These are phyloP conservation scores for Hygrophila difformis DNA, from an alignment of 257 asterid species.

Conservation along the genomic window DNA sequence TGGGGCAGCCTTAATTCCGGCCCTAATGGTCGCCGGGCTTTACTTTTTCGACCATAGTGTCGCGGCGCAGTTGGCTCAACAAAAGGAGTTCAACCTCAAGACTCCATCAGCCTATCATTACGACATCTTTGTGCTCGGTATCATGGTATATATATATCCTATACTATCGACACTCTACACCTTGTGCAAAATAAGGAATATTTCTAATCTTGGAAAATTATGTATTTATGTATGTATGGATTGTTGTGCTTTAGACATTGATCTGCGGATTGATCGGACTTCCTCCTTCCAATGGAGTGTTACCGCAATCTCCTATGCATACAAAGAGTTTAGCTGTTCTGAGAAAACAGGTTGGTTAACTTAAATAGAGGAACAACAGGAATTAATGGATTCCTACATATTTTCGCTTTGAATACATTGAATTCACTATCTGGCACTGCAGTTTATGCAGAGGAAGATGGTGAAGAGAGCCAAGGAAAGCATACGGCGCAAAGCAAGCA, in stretches of 20 bases:
- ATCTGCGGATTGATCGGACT: conserved; percentile 89
- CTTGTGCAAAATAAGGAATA: no score
- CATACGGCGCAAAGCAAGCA: conserved; percentile 60
- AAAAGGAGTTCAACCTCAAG: conserved; percentile 54
- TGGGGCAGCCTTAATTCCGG: conserved; percentile 52
- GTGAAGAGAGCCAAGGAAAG: conserved; percentile 73
- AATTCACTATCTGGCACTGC: conserved; percentile 1
- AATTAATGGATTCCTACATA: no score
- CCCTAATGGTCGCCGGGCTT: conserved; percentile 58
- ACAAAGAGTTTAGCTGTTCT: conserved; percentile 90
- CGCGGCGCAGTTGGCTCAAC: conserved; percentile 68
- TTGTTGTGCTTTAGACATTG: conserved; percentile 52
- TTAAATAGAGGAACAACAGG: no score
- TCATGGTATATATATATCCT: conserved; percentile 53
- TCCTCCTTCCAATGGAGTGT: conserved; percentile 98
- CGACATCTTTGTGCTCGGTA: conserved; percentile 48
- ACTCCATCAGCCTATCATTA: conserved; percentile 61
- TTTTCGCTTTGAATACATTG: no score
- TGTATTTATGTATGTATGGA: no score
- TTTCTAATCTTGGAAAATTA: no score
- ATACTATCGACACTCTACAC: no score
- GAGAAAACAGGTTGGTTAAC: conserved; percentile 54
- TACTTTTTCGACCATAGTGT: conserved; percentile 74
- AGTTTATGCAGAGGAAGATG: conserved; percentile 70
- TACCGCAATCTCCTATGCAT: conserved; percentile 99